A percentile compares a stretch with the other conserved stretches of the same genome.
phyloP scores from a whole-genome alignment of 306 rosid genomes.

The cucumber (Cucumis sativus) region Cucumber_9930_V3 NC_026659.2:11482001-11482500 shows the following conservation, averaged over 20 bases:
- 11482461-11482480: neutral
- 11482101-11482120: slow-evolving; percentile 82
- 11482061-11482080: slow-evolving; percentile 91
- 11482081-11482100: slow-evolving; percentile 85
- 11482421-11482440: neutral
- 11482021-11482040: slow-evolving; percentile 79
- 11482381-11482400: slow-evolving; percentile 79
- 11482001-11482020: neutral
- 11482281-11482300: slow-evolving; percentile 57
- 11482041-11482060: slow-evolving; percentile 85
- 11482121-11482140: slow-evolving; percentile 52
- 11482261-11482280: slow-evolving; percentile 62
- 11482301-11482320: slow-evolving; percentile 43
- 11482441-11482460: slow-evolving; percentile 14
- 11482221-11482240: slow-evolving; percentile 48
- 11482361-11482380: slow-evolving; percentile 68
- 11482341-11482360: slow-evolving; percentile 85
- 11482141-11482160: slow-evolving; percentile 41
- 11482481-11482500: neutral
- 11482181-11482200: neutral
- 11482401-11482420: slow-evolving; percentile 37
- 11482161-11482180: neutral
- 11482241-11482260: slow-evolving; percentile 94
- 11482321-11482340: slow-evolving; percentile 81
- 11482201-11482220: neutral